Percentiles rank a stretch among this genome's conserved stretches.
These are phyloP conservation scores for Ilyonectria destructans DNA, from an alignment of 2,329 filamentous ascomycete species.

Conservation along the genomic window DNA sequence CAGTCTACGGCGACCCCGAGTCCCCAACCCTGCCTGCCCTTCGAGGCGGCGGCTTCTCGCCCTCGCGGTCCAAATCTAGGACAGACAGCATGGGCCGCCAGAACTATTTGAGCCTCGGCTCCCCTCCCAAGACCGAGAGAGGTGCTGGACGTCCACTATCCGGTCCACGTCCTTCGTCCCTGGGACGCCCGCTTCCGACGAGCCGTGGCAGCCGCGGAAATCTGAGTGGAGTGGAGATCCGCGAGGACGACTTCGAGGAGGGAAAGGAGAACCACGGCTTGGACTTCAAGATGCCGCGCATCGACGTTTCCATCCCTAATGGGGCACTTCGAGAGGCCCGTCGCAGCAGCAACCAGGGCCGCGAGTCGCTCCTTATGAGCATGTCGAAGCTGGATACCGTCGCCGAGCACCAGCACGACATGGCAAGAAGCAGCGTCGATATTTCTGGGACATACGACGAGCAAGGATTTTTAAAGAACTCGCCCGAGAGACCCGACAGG, in stretches of 20 bases:
- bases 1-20: conserved; percentile 48
- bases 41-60: conserved; percentile 58
- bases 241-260: conserved; percentile 40
- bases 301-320: conserved; percentile 28
- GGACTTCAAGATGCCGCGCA: conserved; percentile 31
- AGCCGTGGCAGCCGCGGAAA: conserved; percentile 38
- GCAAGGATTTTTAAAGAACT: conserved; percentile 63
- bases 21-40: conserved; percentile 60
- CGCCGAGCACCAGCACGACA: conserved; percentile 44
- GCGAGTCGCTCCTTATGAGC: conserved; percentile 35
- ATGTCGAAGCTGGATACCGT: conserved; percentile 48
- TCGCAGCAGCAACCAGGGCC: conserved; percentile 40
- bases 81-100: conserved; percentile 56
- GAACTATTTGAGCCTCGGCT: conserved; percentile 66
- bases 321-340: conserved; percentile 38
- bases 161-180: neutral
- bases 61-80: conserved; percentile 51
- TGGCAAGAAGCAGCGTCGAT: conserved; percentile 53
- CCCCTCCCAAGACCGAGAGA: conserved; percentile 39
- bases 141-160: conserved; percentile 22
- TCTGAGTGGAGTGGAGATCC: conserved; percentile 39
- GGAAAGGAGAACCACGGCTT: conserved; percentile 52
- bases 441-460: conserved; percentile 63
- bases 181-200: conserved; percentile 10
- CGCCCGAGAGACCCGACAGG: conserved; percentile 59